Conservation (phyloP, 495 filamentous ascomycete genomes). For the Penicillium argentinense region DNA sequence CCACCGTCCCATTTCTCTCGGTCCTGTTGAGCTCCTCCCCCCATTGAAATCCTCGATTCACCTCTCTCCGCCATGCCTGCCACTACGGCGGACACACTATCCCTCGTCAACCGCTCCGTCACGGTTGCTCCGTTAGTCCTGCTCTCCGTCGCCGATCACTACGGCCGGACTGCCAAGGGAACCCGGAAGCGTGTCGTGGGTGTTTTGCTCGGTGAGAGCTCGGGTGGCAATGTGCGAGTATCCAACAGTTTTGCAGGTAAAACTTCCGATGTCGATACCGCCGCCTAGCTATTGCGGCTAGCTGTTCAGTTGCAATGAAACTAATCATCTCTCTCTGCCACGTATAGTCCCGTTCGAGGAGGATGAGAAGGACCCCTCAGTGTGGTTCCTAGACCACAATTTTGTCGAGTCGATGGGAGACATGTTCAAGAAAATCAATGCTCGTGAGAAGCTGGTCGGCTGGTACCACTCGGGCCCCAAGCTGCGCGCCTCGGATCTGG, state of each 20-base stretch:
- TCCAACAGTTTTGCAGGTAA: constrained; percentile 98
- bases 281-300: constrained; percentile 33
- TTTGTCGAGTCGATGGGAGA: constrained; percentile 99
- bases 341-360: constrained; percentile 92
- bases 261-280: constrained; percentile 27
- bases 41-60: constrained; percentile 8
- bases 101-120: constrained; percentile 86
- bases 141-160: constrained; percentile 97
- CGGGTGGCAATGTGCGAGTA: constrained; percentile 90
- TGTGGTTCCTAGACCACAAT: constrained; percentile 99
- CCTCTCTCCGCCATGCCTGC: constrained; percentile 69
- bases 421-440: constrained; percentile 99
- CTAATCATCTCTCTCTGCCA: constrained; percentile 11
- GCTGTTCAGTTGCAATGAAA: constrained; percentile 79
- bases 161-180: constrained; percentile 87
- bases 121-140: constrained; percentile 97
- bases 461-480: constrained; percentile 99
- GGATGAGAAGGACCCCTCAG: constrained; percentile 95
- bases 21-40: constrained; percentile 1
- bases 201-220: constrained; percentile 92
- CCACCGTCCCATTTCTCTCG: not conserved
- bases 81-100: constrained; percentile 92
- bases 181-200: constrained; percentile 93
- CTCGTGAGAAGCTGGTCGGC: constrained; percentile 96
- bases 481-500: constrained; percentile 91